Conservation (phyloP, 345 rosid genomes). For the Capsella bursapastoris region DNA sequence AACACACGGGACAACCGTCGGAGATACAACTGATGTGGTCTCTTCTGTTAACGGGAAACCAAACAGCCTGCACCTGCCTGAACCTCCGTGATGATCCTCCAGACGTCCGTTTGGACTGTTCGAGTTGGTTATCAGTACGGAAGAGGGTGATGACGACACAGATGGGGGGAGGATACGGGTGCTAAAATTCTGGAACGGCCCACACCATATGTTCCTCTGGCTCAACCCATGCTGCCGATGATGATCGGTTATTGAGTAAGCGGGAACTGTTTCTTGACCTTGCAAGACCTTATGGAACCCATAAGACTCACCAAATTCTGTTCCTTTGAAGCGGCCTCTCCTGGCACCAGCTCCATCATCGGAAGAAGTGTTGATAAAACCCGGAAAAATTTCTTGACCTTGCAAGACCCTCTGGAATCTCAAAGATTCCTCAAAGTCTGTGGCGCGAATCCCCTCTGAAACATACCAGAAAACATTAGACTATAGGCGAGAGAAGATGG, state of each 20-base stretch:
- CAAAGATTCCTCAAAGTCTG: constrained; percentile 88
- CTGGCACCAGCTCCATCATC: constrained; percentile 57
- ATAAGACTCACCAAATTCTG: constrained; percentile 67
- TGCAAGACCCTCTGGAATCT: constrained; percentile 99
- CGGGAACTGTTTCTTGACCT: constrained; percentile 94
- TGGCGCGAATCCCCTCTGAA: constrained; percentile 73
- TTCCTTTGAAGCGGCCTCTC: constrained; percentile 52
- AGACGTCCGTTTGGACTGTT: constrained; percentile 1
- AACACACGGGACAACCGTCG: constrained; percentile 47
- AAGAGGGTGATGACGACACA: constrained; percentile 82
- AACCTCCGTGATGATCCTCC: constrained; percentile 32
- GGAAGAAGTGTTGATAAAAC: constrained; percentile 52
- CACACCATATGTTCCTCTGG: constrained; percentile 64
- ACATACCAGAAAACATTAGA: constrained; percentile 3
- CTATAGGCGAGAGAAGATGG: neutral
- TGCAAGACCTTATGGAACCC: constrained; percentile 93
- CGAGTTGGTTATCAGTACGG: constrained; percentile 58
- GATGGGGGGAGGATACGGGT: constrained; percentile 47
- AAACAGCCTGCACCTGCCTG: constrained; percentile 85
- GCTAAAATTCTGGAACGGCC: constrained; percentile 49
- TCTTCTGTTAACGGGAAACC: constrained; percentile 89
- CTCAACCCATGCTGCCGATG: constrained; percentile 52
- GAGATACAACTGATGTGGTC: constrained; percentile 43
- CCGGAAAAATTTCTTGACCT: constrained; percentile 98
- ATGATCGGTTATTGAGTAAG: constrained; percentile 52